Base-by-base conservation (phyloP, 441 rosid species). In the Theobroma grandiflorum region DNA sequence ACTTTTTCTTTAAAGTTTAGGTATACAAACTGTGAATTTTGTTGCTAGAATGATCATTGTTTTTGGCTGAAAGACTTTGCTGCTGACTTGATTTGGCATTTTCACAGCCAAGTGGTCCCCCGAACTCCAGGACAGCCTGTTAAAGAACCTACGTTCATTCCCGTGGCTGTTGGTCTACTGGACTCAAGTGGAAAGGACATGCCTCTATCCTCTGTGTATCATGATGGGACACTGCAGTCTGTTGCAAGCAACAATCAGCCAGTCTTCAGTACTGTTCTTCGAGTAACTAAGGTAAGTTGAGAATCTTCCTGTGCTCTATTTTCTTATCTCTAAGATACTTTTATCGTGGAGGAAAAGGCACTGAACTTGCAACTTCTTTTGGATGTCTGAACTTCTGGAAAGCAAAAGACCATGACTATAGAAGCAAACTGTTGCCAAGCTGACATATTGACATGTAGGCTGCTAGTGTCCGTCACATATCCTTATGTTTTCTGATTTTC, bases 61-160 rank as follows among this genome's bases (percentile, higher is more conserved):
- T 71, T 11, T 16, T 40, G 77, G 22, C 72, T 69, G 43, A 72
- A 31, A 75, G 12, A 33, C 55, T 49, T 38, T 49, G 70, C 72
- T 40, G n/a, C 57, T 70, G 74, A 73, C 53, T 70, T 77, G 35
- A 37, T 76, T 72, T 82, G 79, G 49, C 64, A 16, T 78, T 82
- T 87, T 73, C 53, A 49, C 84, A 97, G 99, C 83, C 99, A 97
- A 88, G 96, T 90, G 85, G 89, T 92, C 43, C 97, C 97, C 5
- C 87, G 95, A 1, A 95, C 99, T 78, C 96, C 99, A 2, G 98
- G 99, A 62, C 99, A 97, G 85, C 90, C 93, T 61, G 80, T 88
- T 83, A 97, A 97, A 86, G 99, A 97, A 76, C 91, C 99, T 22
- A 94, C 92, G 95, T 97, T 95, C 89, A 91, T 95, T 87, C 99